Evolutionary conservation across 1,284 basidiomycete species (phyloP).

Genomic region (Sporisorium exsertum): DNA sequence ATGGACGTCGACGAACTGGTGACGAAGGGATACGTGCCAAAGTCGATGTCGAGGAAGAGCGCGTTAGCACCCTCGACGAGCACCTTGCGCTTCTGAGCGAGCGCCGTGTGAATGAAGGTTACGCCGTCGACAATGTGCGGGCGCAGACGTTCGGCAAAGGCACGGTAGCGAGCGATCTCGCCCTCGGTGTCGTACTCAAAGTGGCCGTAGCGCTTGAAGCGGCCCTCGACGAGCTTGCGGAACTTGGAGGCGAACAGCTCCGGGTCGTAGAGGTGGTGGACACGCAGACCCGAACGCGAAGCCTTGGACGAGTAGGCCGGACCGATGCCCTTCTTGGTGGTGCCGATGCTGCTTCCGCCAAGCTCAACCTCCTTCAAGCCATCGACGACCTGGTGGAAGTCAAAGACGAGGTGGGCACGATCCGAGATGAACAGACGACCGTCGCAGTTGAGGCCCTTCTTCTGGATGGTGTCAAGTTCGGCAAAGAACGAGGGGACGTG

Average conservation of each 20-base stretch:
- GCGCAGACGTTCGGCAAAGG: conserved; percentile 83
- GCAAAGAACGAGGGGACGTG: conserved; percentile 95
- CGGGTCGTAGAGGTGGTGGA: conserved; percentile 94
- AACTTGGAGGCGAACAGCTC: conserved; percentile 90
- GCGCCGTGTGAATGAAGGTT: conserved; percentile 83
- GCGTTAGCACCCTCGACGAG: conserved; percentile 98
- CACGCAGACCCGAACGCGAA: conserved; percentile 91
- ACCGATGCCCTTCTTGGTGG: conserved; percentile 97
- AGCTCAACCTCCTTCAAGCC: conserved; percentile 98
- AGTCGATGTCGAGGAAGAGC: conserved; percentile 97
- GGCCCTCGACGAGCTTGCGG: conserved; percentile 92
- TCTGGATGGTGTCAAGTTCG: conserved; percentile 87
- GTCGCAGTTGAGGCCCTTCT: conserved; percentile 83
- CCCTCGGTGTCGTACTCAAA: conserved; percentile 99
- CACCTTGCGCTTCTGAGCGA: conserved; percentile 79
- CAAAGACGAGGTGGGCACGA: conserved; percentile 95
- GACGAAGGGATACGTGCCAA: conserved; percentile 96
- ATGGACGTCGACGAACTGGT: conserved; percentile 93
- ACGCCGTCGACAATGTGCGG: conserved; percentile 92
- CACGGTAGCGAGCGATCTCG: conserved; percentile 91
- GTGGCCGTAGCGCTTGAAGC: conserved; percentile 97
- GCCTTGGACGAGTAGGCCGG: conserved; percentile 98
- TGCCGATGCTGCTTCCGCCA: conserved; percentile 90
- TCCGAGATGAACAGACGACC: conserved; percentile 91
- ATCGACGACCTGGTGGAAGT: conserved; percentile 99